Evolutionary conservation across 345 rosid genomes (phyloP).

Genomic region (Salix purpurea): DNA sequence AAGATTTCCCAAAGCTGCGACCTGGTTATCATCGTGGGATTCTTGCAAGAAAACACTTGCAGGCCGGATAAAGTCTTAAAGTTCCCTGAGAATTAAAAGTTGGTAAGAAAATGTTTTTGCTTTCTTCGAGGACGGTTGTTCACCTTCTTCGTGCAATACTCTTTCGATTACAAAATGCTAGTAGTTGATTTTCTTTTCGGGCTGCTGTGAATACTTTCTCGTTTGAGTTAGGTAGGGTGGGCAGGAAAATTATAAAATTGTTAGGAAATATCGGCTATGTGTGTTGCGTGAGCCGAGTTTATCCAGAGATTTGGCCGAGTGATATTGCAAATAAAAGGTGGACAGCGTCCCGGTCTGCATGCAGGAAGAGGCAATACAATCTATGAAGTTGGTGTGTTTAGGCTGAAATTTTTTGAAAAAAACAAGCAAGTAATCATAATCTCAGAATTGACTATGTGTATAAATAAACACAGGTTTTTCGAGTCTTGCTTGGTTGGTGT

Average conservation of each 20-base stretch:
- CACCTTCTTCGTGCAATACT: conserved; percentile 7
- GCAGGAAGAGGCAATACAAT: not conserved
- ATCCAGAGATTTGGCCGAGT: not conserved
- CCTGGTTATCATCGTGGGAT: conserved; percentile 1
- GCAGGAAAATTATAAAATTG: conserved; percentile 18
- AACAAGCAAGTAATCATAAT: not conserved
- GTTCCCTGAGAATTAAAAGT: conserved; percentile 5
- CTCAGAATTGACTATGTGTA: not conserved
- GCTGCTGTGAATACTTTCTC: not conserved
- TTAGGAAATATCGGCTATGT: not conserved
- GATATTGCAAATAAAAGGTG: too few species aligned
- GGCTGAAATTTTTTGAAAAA: not conserved
- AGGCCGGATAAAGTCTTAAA: not conserved
- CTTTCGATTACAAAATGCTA: not conserved
- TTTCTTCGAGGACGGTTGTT: not conserved
- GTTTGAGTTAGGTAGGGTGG: conserved; percentile 31
- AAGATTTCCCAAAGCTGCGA: not conserved
- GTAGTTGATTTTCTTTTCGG: not conserved
- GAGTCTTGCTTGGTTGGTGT: too few species aligned
- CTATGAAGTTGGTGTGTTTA: not conserved
- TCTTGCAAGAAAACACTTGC: conserved; percentile 20
- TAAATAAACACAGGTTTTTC: too few species aligned
- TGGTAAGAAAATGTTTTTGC: conserved; percentile 25
- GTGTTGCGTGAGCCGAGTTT: not conserved
- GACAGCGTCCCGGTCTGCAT: too few species aligned